Conservation (phyloP, 305 asterid genomes). For the Fraxinus latifolia region DNA sequence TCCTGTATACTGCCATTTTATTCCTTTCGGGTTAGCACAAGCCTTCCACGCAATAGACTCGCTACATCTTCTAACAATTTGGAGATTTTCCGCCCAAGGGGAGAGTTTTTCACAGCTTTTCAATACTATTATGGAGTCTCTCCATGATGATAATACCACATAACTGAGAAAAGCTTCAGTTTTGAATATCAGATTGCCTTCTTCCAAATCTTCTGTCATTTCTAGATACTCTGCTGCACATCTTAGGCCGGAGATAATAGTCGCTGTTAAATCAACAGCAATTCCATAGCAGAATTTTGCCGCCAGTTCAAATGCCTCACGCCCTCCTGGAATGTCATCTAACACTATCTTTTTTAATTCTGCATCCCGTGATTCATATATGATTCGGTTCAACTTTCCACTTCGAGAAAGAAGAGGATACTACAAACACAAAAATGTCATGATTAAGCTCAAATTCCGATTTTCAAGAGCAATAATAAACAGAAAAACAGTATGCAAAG, state of each 20-base stretch:
- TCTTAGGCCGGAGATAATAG: constrained; percentile 74
- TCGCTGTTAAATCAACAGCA: constrained; percentile 73
- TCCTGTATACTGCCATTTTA: constrained; percentile 89
- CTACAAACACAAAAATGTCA: constrained; percentile 27
- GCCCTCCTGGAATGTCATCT: constrained; percentile 81
- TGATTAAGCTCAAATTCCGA: neutral
- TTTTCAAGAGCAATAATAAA: neutral
- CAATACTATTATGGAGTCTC: constrained; percentile 82
- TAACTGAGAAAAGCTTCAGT: constrained; percentile 91
- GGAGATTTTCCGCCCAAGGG: constrained; percentile 93
- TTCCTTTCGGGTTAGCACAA: constrained; percentile 86
- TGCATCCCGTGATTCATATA: constrained; percentile 57
- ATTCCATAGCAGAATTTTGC: constrained; percentile 91
- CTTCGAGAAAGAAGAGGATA: constrained; percentile 83
- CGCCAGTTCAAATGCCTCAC: constrained; percentile 75
- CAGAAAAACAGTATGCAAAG: neutral
- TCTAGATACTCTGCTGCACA: constrained; percentile 89
- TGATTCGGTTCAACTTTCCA: constrained; percentile 72
- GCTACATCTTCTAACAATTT: constrained; percentile 79
- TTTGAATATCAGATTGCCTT: constrained; percentile 88
- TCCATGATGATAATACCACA: constrained; percentile 89
- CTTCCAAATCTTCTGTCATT: constrained; percentile 94
- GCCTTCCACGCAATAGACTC: constrained; percentile 98
- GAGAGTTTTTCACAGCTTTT: constrained; percentile 73
- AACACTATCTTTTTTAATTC: constrained; percentile 45